A percentile compares a stretch with the other conserved stretches of the same genome.
Evolutionary conservation across 768 basidiomycete genomes (phyloP).

Genomic region (Boletellus emodensis): DNA sequence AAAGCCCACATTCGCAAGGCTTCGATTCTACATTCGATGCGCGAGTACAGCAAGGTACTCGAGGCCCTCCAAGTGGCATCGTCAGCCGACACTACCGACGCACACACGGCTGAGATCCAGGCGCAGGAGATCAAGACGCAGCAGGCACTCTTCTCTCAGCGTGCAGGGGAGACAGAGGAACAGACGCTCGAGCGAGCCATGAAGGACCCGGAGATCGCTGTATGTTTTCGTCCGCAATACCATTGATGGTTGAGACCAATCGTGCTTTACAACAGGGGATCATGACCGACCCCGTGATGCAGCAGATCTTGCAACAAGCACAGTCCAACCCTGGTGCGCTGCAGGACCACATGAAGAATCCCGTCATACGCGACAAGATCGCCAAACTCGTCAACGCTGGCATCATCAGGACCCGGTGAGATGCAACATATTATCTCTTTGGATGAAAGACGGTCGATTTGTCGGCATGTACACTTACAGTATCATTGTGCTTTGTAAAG

Average conservation of each 20-base stretch:
- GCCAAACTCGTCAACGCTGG: constrained; percentile 89
- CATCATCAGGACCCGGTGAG: constrained; percentile 82
- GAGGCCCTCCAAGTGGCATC: constrained; percentile 76
- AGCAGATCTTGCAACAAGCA: constrained; percentile 91
- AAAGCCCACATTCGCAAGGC: constrained; percentile 96
- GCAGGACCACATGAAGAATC: constrained; percentile 96
- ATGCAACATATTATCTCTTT: constrained; percentile 1
- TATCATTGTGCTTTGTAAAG: constrained; percentile 20
- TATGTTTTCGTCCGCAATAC: constrained; percentile 37
- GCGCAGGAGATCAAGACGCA: constrained; percentile 78
- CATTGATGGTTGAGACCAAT: constrained; percentile 4
- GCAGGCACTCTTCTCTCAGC: constrained; percentile 72
- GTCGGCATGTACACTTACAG: constrained; percentile 18
- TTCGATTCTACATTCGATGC: constrained; percentile 82
- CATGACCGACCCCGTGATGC: constrained; percentile 91
- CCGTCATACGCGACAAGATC: constrained; percentile 74
- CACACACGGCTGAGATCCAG: constrained; percentile 81
- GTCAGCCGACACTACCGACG: constrained; percentile 73
- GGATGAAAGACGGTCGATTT: constrained; percentile 13
- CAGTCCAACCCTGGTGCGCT: constrained; percentile 85
- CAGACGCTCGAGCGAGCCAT: constrained; percentile 91
- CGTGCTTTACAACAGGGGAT: constrained; percentile 49
- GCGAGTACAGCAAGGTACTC: constrained; percentile 84
- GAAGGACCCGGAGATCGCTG: constrained; percentile 94
- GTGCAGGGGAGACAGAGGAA: constrained; percentile 84